Conservation (phyloP, 148 eudicot species). For the Cornus controversa region DNA sequence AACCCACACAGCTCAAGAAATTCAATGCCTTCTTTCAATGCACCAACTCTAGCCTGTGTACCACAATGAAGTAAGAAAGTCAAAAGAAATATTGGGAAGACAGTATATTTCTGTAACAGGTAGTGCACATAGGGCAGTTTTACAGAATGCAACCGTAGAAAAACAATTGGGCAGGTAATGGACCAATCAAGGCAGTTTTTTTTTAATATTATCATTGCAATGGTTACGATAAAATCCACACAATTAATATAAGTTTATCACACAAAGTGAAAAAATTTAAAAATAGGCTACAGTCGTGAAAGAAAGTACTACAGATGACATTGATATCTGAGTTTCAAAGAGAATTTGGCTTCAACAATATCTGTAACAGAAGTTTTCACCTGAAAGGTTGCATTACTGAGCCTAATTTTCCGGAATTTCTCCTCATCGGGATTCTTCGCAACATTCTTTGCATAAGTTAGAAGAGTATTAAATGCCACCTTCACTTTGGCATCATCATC, state of each 20-base stretch:
- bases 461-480: constrained; percentile 86
- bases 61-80: neutral
- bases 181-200: neutral
- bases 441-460: constrained; percentile 82
- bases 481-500: constrained; percentile 92
- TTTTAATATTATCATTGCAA: neutral
- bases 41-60: constrained; percentile 84
- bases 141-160: no score
- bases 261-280: no score
- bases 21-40: constrained; percentile 83
- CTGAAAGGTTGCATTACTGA: constrained; percentile 89
- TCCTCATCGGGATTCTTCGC: constrained; percentile 90
- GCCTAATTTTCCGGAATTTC: constrained; percentile 90
- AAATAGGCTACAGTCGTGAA: neutral
- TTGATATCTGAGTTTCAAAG: neutral
- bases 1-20: constrained; percentile 95
- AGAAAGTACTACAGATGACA: neutral
- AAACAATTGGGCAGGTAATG: neutral
- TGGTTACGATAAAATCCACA: neutral
- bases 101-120: neutral
- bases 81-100: neutral
- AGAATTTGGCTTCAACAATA: neutral
- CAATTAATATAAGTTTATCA: no score
- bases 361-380: constrained; percentile 29
- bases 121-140: neutral